A percentile compares a stretch with the other conserved stretches of the same genome.
phyloP scores from a whole-genome alignment of 495 filamentous ascomycete species.

The Penicillium salamii region DNA sequence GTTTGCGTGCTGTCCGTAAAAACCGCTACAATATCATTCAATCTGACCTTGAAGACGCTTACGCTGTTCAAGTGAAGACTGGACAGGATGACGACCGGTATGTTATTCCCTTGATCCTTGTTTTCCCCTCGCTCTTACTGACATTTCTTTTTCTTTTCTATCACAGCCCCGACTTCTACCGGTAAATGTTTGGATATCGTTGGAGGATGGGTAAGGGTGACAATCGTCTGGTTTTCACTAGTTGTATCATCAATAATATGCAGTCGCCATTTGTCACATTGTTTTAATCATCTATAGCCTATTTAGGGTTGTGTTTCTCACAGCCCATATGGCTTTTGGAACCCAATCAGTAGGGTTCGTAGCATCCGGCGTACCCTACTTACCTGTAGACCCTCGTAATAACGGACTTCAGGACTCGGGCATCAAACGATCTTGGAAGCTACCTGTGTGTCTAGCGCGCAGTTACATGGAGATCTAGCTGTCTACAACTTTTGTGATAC shows the following conservation, averaged over 20 bases:
- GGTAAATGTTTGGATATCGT: conserved; percentile 27
- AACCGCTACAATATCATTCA: conserved; percentile 99
- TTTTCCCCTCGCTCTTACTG: no score
- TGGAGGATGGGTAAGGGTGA: conserved; percentile 17
- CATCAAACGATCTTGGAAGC: no score
- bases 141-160: conserved; percentile 1
- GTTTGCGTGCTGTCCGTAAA: conserved; percentile 91
- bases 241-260: conserved; percentile 42
- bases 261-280: conserved; percentile 25
- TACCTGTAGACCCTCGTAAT: no score
- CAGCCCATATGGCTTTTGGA: no score
- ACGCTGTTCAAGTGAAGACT: conserved; percentile 91
- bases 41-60: conserved; percentile 91
- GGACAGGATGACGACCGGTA: conserved; percentile 65
- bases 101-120: conserved; percentile 15
- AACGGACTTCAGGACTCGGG: no score
- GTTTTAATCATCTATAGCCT: conserved; percentile 11
- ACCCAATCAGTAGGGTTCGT: no score
- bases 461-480: no score
- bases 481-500: no score
- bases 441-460: no score
- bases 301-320: no score
- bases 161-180: conserved; percentile 56
- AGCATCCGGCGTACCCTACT: no score
- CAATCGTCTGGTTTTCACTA: conserved; percentile 23